Percentiles rank a stretch among this genome's conserved stretches.
These are phyloP conservation scores for Amphirosellinia nigrospora DNA, from an alignment of 495 filamentous ascomycete genomes.

Conservation along the genomic window DNA sequence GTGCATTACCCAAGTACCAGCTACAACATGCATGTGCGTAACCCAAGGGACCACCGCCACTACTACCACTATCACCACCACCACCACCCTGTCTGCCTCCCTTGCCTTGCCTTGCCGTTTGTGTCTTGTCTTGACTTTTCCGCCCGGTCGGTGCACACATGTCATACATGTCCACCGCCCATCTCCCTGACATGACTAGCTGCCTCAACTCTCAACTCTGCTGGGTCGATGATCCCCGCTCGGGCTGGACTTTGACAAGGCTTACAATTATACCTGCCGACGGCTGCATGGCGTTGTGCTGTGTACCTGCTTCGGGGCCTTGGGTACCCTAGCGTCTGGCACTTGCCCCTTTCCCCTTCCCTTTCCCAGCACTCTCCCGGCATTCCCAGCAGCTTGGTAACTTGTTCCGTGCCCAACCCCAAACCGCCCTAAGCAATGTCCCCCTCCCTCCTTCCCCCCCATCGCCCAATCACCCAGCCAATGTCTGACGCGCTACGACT, in stretches of 20 bases:
- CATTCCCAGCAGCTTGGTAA: conserved; percentile 15
- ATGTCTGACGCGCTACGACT: not conserved
- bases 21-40: not conserved
- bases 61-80: no score
- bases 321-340: not conserved
- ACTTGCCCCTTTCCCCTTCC: not conserved
- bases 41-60: no score
- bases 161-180: not conserved
- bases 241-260: not conserved
- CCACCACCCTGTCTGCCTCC: not conserved
- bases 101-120: not conserved
- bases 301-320: not conserved
- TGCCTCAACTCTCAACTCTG: no score
- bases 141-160: not conserved
- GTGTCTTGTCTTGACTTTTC: not conserved
- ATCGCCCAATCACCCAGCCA: conserved; percentile 5
- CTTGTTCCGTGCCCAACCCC: not conserved
- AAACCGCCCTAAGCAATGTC: not conserved
- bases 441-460: not conserved
- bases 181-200: not conserved
- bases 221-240: conserved; percentile 8
- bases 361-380: not conserved
- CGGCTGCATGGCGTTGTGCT: not conserved
- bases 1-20: not conserved
- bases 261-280: not conserved